Conservation (phyloP, 192 early-diverging fungal genomes). For the Oehlia diaphana region DNA sequence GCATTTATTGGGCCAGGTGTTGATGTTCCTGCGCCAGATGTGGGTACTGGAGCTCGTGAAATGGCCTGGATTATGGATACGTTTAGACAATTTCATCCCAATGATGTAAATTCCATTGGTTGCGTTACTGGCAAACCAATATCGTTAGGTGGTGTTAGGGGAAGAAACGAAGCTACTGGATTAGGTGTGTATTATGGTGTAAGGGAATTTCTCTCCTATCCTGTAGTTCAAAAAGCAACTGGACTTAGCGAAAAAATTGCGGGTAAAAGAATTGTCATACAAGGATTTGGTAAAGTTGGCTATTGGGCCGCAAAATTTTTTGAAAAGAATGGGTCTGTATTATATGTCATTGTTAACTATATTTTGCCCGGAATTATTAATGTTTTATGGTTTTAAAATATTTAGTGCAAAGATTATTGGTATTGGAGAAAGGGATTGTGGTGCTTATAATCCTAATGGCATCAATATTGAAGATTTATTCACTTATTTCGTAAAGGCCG, state of each 20-base stretch:
- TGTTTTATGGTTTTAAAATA: not conserved
- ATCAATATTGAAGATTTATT: slow-evolving; percentile 67
- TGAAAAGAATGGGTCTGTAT: slow-evolving; percentile 58
- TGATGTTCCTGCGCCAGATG: slow-evolving; percentile 84
- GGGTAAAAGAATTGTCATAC: slow-evolving; percentile 68
- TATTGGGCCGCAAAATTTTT: slow-evolving; percentile 85
- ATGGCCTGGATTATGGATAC: slow-evolving; percentile 90
- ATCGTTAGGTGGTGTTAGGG: slow-evolving; percentile 76
- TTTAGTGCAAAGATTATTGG: slow-evolving; percentile 71
- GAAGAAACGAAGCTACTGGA: slow-evolving; percentile 80
- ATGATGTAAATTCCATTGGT: slow-evolving; percentile 78
- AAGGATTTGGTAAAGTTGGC: slow-evolving; percentile 87
- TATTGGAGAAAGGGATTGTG: slow-evolving; percentile 69
- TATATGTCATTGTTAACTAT: not conserved
- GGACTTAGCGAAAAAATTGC: slow-evolving; percentile 60
- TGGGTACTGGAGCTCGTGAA: slow-evolving; percentile 76
- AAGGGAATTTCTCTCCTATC: slow-evolving; percentile 75
- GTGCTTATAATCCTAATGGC: slow-evolving; percentile 64
- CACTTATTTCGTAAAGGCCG: slow-evolving; percentile 59
- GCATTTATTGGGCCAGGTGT: slow-evolving; percentile 81
- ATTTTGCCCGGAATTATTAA: not conserved
- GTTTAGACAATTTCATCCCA: slow-evolving; percentile 78
- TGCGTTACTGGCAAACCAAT: slow-evolving; percentile 85
- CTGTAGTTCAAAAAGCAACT: slow-evolving; percentile 75
- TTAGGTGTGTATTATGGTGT: slow-evolving; percentile 81